A percentile compares a stretch with the other conserved stretches of the same genome.
These are phyloP conservation scores for Thalassiosira mediterranea DNA, from an alignment of 352 stramenopile genomes.

Conservation along the genomic window DNA sequence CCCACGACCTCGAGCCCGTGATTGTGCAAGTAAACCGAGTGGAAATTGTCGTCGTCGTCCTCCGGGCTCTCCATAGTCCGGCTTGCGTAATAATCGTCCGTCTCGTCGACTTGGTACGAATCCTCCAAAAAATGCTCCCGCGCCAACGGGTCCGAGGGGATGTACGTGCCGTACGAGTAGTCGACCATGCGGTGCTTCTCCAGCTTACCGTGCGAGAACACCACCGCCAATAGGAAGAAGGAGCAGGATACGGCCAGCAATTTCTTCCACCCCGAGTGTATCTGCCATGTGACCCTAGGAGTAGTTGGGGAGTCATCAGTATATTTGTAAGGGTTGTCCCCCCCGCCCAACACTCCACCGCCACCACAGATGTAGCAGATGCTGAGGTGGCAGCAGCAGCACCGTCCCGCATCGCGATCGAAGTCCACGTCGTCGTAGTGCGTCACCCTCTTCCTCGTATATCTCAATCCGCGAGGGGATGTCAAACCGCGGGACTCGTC, in stretches of 20 bases:
- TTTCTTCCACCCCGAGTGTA: conserved; percentile 40
- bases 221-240: conserved; percentile 36
- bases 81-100: conserved; percentile 38
- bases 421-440: conserved; percentile 47
- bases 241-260: conserved; percentile 27
- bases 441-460: background rate
- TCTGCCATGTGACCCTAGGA: background rate
- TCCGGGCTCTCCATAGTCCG: background rate
- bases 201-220: conserved; percentile 31
- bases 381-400: conserved; percentile 4
- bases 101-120: conserved; percentile 14
- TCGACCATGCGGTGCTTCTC: conserved; percentile 30
- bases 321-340: conserved; percentile 1
- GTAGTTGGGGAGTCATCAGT: background rate
- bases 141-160: conserved; percentile 7
- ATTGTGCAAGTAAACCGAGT: background rate
- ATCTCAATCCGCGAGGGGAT: background rate
- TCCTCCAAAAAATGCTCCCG: conserved; percentile 22
- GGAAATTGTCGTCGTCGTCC: background rate
- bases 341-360: background rate
- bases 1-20: background rate
- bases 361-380: too few relatives aligned
- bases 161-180: conserved; percentile 1
- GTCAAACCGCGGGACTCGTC: conserved; percentile 1
- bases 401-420: conserved; percentile 16